Percentiles rank a stretch among this genome's conserved stretches.
phyloP scores from a whole-genome alignment of 306 rosid genomes.

The Hippophae tibetana region DNA sequence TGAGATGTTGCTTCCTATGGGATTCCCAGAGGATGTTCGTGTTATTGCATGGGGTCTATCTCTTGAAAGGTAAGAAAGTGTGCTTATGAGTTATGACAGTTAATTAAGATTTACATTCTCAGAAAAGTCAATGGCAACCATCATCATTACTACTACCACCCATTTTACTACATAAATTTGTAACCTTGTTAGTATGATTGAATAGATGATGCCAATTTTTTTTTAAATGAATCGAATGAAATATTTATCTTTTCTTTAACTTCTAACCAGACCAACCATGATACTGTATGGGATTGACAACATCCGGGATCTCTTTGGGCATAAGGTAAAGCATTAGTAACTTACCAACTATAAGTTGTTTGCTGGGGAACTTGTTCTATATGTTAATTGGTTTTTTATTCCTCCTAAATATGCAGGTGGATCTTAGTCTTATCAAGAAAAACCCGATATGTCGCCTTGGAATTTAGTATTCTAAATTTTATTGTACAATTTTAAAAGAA shows the following conservation, averaged over 20 bases:
- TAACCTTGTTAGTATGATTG: too few species aligned
- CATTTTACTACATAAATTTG: too few species aligned
- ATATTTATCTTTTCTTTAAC: neutral
- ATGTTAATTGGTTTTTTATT: neutral
- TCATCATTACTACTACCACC: neutral
- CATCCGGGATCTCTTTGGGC: slow-evolving; percentile 92
- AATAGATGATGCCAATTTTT: slow-evolving; percentile 1
- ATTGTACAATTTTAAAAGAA: neutral
- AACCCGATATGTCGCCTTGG: slow-evolving; percentile 82
- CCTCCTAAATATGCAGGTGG: slow-evolving; percentile 44
- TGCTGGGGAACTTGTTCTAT: slow-evolving; percentile 5
- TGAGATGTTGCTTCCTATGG: slow-evolving; percentile 96
- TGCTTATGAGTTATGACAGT: neutral
- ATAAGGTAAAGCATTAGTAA: slow-evolving; percentile 41
- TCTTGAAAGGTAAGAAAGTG: slow-evolving; percentile 64
- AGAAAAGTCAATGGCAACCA: neutral
- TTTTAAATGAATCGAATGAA: neutral
- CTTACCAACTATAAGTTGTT: neutral
- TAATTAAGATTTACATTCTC: neutral
- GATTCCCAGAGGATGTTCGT: slow-evolving; percentile 91
- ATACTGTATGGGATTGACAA: slow-evolving; percentile 75
- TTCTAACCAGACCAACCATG: slow-evolving; percentile 81
- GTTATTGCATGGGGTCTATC: slow-evolving; percentile 97
- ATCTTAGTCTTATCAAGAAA: slow-evolving; percentile 81
- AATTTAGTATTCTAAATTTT: slow-evolving; percentile 17